Evolutionary conservation across 192 early-diverging fungal genomes (phyloP).

Genomic region (Umbelopsis isabellina): DNA sequence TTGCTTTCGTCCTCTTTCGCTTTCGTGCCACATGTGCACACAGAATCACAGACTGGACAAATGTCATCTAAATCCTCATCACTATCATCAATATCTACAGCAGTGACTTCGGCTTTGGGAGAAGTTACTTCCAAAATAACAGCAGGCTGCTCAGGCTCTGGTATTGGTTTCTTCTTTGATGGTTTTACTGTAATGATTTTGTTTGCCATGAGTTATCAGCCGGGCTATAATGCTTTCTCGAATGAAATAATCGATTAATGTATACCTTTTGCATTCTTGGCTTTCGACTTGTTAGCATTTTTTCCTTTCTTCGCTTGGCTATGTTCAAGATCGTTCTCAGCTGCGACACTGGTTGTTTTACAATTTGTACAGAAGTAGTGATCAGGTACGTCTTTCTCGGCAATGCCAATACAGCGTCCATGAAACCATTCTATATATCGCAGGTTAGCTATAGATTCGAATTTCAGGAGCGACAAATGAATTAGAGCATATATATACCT

Average conservation of each 20-base stretch:
- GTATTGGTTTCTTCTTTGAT: no score
- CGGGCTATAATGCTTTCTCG: no score
- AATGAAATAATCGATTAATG: no score
- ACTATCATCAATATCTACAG: slow-evolving; percentile 40
- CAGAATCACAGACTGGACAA: slow-evolving; percentile 57
- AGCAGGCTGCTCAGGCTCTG: background rate
- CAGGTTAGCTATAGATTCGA: background rate
- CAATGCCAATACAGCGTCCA: slow-evolving; percentile 54
- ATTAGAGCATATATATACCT: slow-evolving; percentile 31
- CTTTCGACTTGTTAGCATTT: background rate
- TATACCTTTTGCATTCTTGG: background rate
- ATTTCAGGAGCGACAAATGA: background rate
- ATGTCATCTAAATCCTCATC: slow-evolving; percentile 58
- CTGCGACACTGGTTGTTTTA: slow-evolving; percentile 25
- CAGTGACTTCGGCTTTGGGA: background rate
- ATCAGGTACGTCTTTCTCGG: slow-evolving; percentile 34
- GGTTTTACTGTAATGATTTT: no score
- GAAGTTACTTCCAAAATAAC: slow-evolving; percentile 13
- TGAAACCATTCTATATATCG: slow-evolving; percentile 59
- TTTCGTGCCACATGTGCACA: slow-evolving; percentile 52
- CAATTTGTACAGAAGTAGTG: slow-evolving; percentile 39
- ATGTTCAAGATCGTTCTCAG: slow-evolving; percentile 35
- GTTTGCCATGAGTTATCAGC: no score
- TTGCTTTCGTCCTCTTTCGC: slow-evolving; percentile 19
- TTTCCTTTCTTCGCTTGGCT: slow-evolving; percentile 26